phyloP scores from a whole-genome alignment of 164 flowering plant genomes.

The grape (Vitis vinifera) region DNA sequence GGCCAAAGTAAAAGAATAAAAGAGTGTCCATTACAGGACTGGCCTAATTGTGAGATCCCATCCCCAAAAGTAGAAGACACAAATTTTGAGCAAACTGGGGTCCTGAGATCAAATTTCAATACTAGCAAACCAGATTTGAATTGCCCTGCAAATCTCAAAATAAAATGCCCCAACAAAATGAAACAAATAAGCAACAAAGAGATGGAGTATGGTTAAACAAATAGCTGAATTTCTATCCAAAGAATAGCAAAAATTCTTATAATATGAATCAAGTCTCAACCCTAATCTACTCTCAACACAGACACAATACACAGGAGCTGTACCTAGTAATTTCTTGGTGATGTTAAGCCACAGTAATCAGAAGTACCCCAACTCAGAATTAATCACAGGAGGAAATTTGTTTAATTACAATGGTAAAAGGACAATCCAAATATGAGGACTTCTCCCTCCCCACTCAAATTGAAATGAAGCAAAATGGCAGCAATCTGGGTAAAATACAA shows the following conservation, averaged over 20 bases:
- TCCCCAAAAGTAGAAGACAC: too few relatives aligned
- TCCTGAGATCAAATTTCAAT: too few relatives aligned
- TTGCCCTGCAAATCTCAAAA: not conserved
- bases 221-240: conserved; percentile 9
- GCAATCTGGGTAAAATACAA: not conserved
- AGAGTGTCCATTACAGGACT: too few relatives aligned
- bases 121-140: too few relatives aligned
- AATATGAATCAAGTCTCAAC: not conserved
- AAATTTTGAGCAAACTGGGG: too few relatives aligned
- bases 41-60: too few relatives aligned
- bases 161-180: not conserved
- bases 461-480: not conserved
- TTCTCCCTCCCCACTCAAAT: not conserved
- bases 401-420: conserved; percentile 19
- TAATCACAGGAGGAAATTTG: not conserved
- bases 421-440: not conserved
- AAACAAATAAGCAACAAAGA: too few relatives aligned
- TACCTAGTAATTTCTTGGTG: not conserved
- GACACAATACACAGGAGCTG: not conserved
- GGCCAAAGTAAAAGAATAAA: too few relatives aligned
- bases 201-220: not conserved
- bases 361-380: not conserved
- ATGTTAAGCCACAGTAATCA: not conserved
- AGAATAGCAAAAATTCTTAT: conserved; percentile 6
- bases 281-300: not conserved